Evolutionary conservation across 441 rosid genomes (phyloP), one percentile per base, ranked within the genome.

Genomic region (Syzygium malaccense): DNA sequence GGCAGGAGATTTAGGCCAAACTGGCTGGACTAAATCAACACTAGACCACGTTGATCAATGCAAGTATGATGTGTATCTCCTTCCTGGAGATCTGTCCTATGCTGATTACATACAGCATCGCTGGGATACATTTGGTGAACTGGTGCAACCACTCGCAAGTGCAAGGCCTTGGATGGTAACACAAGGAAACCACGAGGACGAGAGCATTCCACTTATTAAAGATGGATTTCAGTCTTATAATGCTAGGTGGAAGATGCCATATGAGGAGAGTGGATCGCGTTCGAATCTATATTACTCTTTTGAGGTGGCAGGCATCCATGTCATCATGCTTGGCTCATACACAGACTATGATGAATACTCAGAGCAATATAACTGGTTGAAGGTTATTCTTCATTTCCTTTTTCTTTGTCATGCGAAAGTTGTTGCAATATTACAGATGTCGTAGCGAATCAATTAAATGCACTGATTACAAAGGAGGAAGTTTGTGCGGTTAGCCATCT

Each of bases 91-190:
- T 89, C 98, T 98, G 88, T 93, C 99, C 32, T 98, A 98, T 89
- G 99, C 99, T 10, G 99, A 98, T 93, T 96, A 92, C 91, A 60
- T 95, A 93, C 99, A 98, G 92, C 96, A 91, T 68, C 91, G 87
- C 86, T 98, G 99, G 99, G 99, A 98, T 89, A 92, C 98, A 18
- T 98, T 98, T 88, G 99, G 99, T 12, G 93, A 95, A 89, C 92
- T 98, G 71, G 98, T 98, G 78, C 93, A 98, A 95, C 99, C 98
- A 57, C 96, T 98, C 83, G 98, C 99, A 37, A 98, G 99, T 90
- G 93, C 97, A 37, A 95, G 95, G 91, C 98, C 99, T 1, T 98
- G 99, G 99, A 98, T 98, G 99, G 99, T 98, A 62, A 98, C 99
- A 3, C 90, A 97, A 91, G 99, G 99, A 86, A 98, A 98, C 94